These are phyloP conservation scores for Tuber calosporum DNA, from an alignment of 495 filamentous ascomycete species.

Conservation along the genomic window DNA sequence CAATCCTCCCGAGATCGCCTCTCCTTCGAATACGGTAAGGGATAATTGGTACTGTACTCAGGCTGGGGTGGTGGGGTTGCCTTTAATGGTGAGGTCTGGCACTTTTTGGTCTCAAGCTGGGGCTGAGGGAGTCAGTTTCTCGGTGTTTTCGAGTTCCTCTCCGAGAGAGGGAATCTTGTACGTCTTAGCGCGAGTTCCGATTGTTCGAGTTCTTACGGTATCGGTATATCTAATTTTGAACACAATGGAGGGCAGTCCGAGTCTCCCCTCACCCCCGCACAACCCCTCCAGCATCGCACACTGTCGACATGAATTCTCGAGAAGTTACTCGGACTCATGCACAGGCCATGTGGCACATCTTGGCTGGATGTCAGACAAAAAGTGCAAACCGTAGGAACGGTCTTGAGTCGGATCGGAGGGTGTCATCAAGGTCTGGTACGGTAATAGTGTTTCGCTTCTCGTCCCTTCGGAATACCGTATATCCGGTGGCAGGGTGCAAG, in stretches of 20 bases:
- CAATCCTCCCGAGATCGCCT: neutral
- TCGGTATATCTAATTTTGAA: neutral
- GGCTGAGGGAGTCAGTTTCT: too few relatives aligned
- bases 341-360: neutral
- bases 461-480: neutral
- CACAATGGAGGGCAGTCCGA: neutral
- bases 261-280: neutral
- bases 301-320: neutral
- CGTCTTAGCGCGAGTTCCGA: too few relatives aligned
- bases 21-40: neutral
- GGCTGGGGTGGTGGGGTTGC: too few relatives aligned
- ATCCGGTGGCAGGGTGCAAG: neutral
- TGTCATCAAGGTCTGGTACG: neutral
- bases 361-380: neutral
- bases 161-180: too few relatives aligned
- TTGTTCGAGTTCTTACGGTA: too few relatives aligned
- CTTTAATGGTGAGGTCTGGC: too few relatives aligned
- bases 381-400: neutral
- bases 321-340: neutral
- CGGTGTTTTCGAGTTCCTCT: too few relatives aligned
- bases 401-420: neutral
- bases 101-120: too few relatives aligned
- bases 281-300: neutral
- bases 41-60: too few relatives aligned
- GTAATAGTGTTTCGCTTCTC: neutral